Conservation (phyloP, 2,329 filamentous ascomycete species). For the Zopfia rhizophila region DNA sequence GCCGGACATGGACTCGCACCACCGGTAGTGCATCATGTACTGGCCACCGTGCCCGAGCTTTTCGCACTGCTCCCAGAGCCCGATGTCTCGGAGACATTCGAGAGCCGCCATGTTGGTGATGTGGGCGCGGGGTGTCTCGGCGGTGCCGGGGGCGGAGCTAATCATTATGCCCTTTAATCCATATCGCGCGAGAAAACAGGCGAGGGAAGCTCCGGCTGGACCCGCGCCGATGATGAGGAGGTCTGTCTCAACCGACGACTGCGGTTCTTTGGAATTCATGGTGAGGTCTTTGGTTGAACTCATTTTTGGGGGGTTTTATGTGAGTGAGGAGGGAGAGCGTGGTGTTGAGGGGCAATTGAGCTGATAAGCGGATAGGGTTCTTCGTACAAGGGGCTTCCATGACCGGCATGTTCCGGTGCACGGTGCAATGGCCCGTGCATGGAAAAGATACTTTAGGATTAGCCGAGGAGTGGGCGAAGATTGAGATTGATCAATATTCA, state of each 20-base stretch:
- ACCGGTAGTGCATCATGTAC: conserved; percentile 54
- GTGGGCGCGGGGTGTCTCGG: conserved; percentile 68
- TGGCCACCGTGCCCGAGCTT: conserved; percentile 44
- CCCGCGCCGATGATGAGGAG: conserved; percentile 64
- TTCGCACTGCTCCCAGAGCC: conserved; percentile 51
- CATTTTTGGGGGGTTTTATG: too few species aligned
- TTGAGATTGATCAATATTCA: too few species aligned
- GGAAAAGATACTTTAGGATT: too few species aligned
- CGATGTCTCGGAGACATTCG: conserved; percentile 61
- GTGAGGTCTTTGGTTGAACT: too few species aligned
- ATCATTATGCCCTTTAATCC: conserved; percentile 66
- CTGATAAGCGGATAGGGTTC: too few species aligned
- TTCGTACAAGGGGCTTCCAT: too few species aligned
- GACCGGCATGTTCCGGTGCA: too few species aligned
- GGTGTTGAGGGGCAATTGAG: too few species aligned
- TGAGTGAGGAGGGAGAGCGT: too few species aligned
- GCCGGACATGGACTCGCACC: conserved; percentile 57
- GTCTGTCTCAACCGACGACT: conserved; percentile 60
- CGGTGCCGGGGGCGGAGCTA: conserved; percentile 60
- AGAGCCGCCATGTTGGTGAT: conserved; percentile 68
- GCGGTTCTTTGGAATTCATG: too few species aligned
- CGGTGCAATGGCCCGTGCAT: too few species aligned
- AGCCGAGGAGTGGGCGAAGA: too few species aligned
- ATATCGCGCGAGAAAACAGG: conserved; percentile 63
- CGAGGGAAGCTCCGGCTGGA: conserved; percentile 65